Evolutionary conservation across 306 rosid genomes (phyloP), one percentile per base, ranked within the genome.

Genomic region (Malus sylvestris): DNA sequence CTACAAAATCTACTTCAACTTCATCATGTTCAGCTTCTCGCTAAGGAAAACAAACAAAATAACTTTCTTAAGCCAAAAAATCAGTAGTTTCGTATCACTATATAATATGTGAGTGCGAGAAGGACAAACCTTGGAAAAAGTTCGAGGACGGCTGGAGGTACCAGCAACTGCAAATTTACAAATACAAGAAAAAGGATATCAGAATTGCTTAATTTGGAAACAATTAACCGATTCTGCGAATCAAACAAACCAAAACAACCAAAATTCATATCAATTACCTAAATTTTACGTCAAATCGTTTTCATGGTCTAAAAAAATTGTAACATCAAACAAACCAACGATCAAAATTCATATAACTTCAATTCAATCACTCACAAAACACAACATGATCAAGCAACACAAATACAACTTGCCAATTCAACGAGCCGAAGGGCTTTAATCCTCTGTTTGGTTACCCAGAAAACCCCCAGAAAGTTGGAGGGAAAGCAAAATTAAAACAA

Each of bases 91-190:
- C 14, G 10, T 2, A 55, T 67, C 51, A 40, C 15, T 9, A 52
- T 20, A 35, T 16, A 72, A 45, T 42, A n/a, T 29, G 12, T 27
- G 61, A 32, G 29, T 23, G n/a, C 30, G 73, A 2, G 42, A 2
- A 23, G 1, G 57, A 59, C 8, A 4, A 53, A 93, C 97, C 98
- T 85, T 85, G 70, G 58, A 89, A 76, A 93, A 93, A 55, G 89
- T 73, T 71, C 89, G 89, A 68, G 96, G 98, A 67, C 96, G 97
- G 27, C 77, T 71, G 53, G 97, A 87, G 75, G 91, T 88, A 71
- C 98, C 96, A 60, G 98, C 98, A 87, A 83, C 98, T 93, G 88
- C 89, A 86, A 71, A 68, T 9, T 7, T 57, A 55, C 10, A 57
- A 8, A 57, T 8, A 57, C 61, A 57, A 57, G 19, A 57, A 22